Evolutionary conservation across 768 basidiomycete species (phyloP).

Genomic region (Gyrodon lividus): DNA sequence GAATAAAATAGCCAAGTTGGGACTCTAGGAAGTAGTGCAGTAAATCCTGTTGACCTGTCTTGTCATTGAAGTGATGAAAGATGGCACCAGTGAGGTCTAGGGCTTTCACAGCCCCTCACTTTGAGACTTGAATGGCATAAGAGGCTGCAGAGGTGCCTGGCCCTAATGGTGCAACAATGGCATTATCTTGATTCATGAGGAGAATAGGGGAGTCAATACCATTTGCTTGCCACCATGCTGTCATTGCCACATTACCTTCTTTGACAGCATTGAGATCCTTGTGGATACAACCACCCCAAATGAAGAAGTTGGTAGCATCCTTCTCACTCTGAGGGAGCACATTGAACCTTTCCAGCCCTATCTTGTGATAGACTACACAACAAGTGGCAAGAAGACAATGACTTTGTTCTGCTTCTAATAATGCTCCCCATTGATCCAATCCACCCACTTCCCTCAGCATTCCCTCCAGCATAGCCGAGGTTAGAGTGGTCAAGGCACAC

Average conservation of each 20-base stretch:
- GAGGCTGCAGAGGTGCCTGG: slow-evolving; percentile 8
- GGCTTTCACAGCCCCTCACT: slow-evolving; percentile 24
- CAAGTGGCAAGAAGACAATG: too few relatives aligned
- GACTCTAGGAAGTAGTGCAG: slow-evolving; percentile 8
- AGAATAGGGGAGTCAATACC: slow-evolving; percentile 21
- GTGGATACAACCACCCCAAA: slow-evolving; percentile 40
- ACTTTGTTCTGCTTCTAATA: too few relatives aligned
- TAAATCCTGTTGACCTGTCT: slow-evolving; percentile 30
- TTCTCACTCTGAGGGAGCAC: slow-evolving; percentile 13
- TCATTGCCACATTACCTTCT: slow-evolving; percentile 30
- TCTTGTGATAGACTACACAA: background rate
- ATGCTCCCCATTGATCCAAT: too few relatives aligned
- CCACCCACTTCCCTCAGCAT: too few relatives aligned
- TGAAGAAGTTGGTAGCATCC: slow-evolving; percentile 26
- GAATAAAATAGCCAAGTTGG: background rate
- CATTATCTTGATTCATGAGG: slow-evolving; percentile 32
- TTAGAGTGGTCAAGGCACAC: too few relatives aligned
- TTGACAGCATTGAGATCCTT: slow-evolving; percentile 38
- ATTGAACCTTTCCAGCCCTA: slow-evolving; percentile 17
- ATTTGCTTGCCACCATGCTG: slow-evolving; percentile 23
- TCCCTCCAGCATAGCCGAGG: too few relatives aligned
- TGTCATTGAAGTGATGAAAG: slow-evolving; percentile 31
- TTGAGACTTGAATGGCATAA: slow-evolving; percentile 20
- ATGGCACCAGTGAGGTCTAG: slow-evolving; percentile 27
- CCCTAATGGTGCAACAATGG: slow-evolving; percentile 6